Evolutionary conservation across 1,284 basidiomycete genomes (phyloP), one percentile per base, ranked within the genome.

Genomic region (Sphagnurus paluster): DNA sequence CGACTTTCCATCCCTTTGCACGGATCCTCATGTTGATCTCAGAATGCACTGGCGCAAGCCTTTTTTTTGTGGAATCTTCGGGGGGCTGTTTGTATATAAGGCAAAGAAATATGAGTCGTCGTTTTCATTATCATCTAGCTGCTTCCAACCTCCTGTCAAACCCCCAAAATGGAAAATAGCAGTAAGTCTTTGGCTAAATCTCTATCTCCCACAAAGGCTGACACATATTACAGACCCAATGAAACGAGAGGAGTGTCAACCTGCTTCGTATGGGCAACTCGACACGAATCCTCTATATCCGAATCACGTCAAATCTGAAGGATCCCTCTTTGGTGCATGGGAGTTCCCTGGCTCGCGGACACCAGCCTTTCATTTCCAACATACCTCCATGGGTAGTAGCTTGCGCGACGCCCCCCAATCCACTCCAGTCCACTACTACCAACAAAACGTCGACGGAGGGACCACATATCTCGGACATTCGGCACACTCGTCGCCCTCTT

Each of bases 21-120:
- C 25, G 17, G 28, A 38, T 41, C 56, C 57, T 50, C 56, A 52
- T 56, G 54, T 54, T 56, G 56, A 55, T 58, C 49, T 38, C 34
- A 28, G 25, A 17, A 43, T 36, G 23, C 29, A 5, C 36, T 24
- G 17, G 37, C 48, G 47, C 50, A 16, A n/a, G 32, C 25, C 29
- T 28, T 26, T 50, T 54, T 53, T 44, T 52, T 36, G 39, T 38
- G 20, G 30, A 42, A 38, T 34, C 30, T 48, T 40, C 49, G 42
- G 44, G 44, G 24, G 30, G 16, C 29, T n/a, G 16, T 41, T 38
- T 29, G 34, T 49, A 53, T 55, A 46, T 53, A 53, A 56, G 34
- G 39, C 43, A 49, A 42, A 49, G 38, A 44, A 44, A 45, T 25
- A 46, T 43, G 41, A n/a, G n/a, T 44, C 20, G 30, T 43, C 26